Conservation (phyloP, 495 filamentous ascomycete species). For the Cairneyella variabilis region DNA sequence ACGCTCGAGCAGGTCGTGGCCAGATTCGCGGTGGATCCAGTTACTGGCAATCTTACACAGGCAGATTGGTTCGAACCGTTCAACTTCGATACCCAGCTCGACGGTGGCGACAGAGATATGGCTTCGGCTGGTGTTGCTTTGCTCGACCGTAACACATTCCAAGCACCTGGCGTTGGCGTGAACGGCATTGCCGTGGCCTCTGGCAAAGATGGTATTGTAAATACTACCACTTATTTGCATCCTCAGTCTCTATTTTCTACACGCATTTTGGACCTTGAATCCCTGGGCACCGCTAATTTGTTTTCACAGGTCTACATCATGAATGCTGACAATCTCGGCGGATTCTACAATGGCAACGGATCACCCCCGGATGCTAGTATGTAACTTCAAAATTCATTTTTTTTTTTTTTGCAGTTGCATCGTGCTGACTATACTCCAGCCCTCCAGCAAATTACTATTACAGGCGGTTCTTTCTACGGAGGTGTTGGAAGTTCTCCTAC, state of each 20-base stretch:
- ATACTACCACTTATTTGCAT: not conserved
- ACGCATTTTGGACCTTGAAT: not conserved
- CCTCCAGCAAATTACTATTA: slow-evolving; percentile 35
- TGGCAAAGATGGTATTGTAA: slow-evolving; percentile 1
- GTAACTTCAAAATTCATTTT: not conserved
- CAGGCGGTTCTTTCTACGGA: slow-evolving; percentile 34
- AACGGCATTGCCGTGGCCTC: slow-evolving; percentile 1
- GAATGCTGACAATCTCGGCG: slow-evolving; percentile 40
- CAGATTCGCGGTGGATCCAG: not conserved
- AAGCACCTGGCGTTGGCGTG: not conserved
- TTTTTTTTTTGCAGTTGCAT: not conserved
- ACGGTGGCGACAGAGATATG: slow-evolving; percentile 3
- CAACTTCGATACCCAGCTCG: not conserved
- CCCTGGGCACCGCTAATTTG: not conserved
- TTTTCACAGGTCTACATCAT: slow-evolving; percentile 35
- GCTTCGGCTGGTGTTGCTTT: slow-evolving; percentile 2
- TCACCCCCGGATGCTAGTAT: slow-evolving; percentile 11
- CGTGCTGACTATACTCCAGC: slow-evolving; percentile 25
- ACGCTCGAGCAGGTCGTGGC: slow-evolving; percentile 3
- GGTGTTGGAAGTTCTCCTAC: slow-evolving; percentile 41
- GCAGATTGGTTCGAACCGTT: slow-evolving; percentile 5
- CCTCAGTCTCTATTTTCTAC: not conserved
- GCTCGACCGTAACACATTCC: not conserved
- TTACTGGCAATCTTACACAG: not conserved
- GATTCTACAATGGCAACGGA: slow-evolving; percentile 34